Evolutionary conservation across 495 filamentous ascomycete genomes (phyloP), one percentile per base, ranked within the genome.

Genomic region (Xanthoparmelia taractica): DNA sequence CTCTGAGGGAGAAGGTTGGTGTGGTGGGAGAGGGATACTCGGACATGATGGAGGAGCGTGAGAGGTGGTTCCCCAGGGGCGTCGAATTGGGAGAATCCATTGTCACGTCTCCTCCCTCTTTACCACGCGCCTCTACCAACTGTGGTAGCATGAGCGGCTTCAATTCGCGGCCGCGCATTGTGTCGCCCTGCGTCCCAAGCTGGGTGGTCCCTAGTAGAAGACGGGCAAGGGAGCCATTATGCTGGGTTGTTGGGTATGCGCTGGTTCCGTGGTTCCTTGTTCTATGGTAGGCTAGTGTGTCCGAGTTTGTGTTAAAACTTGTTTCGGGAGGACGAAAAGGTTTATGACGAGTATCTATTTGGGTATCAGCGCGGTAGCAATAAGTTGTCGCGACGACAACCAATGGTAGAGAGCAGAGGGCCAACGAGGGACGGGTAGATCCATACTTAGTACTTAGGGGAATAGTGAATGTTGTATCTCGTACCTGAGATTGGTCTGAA

Each of bases 51-150:
- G 68, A 70, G 38, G 68, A 66, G 37, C 65, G 66, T 20, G 68
- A 68, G 38, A 55, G 54, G 23, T 69, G 65, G 1, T 54, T 62
- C 36, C 47, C 48, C 37, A 67, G 67, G 31, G 27, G 54, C 2
- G 29, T 65, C 29, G 48, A 61, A 12, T 12, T 60, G 38, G 69
- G 59, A 50, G 69, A 63, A 13, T 63, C 66, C 43, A 61, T 27
- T n/a, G 54, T 36, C 38, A 40, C 55, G 18, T 54, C 43, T 25
- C 36, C 29, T 36, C 64, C 63, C 41, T 58, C 57, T 65, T 58
- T 65, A 55, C 60, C 64, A 38, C 65, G 57, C 38, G 64, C 65
- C 56, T 71, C 69, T 33, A 71, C 64, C 67, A 71, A 27, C 47
- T 69, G 61, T 52, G 69, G 69, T 37, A 71, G 37, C 55, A 60